Percentiles rank a stretch among this genome's conserved stretches.
phyloP scores from a whole-genome alignment of 208 protist species.

The Acanthamoeba lenticulata region DNA sequence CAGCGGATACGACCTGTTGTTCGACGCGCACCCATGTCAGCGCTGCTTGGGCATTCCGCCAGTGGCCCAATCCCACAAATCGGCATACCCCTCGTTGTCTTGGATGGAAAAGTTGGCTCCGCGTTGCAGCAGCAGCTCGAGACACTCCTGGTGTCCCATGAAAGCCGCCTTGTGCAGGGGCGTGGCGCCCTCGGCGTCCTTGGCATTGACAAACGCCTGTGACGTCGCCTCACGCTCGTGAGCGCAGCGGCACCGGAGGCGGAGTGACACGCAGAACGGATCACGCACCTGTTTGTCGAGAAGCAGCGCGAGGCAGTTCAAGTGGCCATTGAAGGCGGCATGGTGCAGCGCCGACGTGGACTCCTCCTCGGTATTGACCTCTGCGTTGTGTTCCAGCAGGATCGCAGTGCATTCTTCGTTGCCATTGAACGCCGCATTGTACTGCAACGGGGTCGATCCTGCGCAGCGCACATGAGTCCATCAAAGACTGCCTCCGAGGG shows the following conservation, averaged over 20 bases:
- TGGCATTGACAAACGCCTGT: slow-evolving; percentile 22
- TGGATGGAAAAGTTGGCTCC: slow-evolving; percentile 32
- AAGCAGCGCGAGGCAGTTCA: not conserved
- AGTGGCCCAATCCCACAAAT: not conserved
- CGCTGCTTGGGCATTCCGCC: not conserved
- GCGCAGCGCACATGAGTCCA: not conserved
- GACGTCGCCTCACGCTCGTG: no score
- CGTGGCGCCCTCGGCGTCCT: slow-evolving; percentile 24
- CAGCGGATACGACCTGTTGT: slow-evolving; percentile 20
- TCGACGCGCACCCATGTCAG: not conserved
- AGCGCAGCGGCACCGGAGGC: no score
- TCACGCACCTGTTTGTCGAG: slow-evolving; percentile 12
- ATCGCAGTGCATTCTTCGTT: slow-evolving; percentile 10
- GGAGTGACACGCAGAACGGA: no score
- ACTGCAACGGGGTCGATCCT: slow-evolving; percentile 25
- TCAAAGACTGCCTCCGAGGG: not conserved
- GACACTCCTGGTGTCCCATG: slow-evolving; percentile 28
- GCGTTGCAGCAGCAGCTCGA: not conserved
- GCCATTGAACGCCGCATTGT: slow-evolving; percentile 67
- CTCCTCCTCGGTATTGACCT: slow-evolving; percentile 36
- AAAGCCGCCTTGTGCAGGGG: slow-evolving; percentile 60
- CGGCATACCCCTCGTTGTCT: slow-evolving; percentile 36
- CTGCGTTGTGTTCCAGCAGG: not conserved
- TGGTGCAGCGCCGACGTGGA: slow-evolving; percentile 39
- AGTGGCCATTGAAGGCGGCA: slow-evolving; percentile 41